Conservation (phyloP, 495 filamentous ascomycete genomes). For the Neurospora terricola region DNA sequence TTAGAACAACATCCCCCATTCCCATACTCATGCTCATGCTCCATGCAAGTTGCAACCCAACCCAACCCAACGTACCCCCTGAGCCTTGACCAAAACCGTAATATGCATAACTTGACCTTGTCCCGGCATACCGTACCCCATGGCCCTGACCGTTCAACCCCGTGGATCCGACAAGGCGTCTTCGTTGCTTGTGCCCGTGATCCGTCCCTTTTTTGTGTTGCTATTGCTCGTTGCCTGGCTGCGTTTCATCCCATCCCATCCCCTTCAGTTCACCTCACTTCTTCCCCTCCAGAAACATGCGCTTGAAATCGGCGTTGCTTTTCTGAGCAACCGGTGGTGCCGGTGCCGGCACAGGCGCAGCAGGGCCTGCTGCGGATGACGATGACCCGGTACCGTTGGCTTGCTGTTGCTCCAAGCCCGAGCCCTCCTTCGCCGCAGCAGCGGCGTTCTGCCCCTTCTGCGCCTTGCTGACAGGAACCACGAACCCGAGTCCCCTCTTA, state of each 20-base stretch:
- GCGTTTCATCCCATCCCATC: neutral
- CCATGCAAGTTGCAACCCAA: neutral
- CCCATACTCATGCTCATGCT: neutral
- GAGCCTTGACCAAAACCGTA: neutral
- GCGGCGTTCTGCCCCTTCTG: slow-evolving; percentile 26
- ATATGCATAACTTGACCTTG: neutral
- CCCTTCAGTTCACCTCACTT: neutral
- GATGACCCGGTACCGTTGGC: neutral
- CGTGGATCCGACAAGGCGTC: neutral
- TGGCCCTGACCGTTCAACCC: neutral
- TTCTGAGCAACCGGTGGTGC: slow-evolving; percentile 35
- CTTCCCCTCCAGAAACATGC: slow-evolving; percentile 46
- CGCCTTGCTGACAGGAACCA: slow-evolving; percentile 16
- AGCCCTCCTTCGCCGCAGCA: slow-evolving; percentile 1
- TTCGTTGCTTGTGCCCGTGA: neutral
- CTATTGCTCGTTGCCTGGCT: neutral
- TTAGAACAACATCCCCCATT: neutral
- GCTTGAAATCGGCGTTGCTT: slow-evolving; percentile 84
- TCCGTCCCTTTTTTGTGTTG: neutral
- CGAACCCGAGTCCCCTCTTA: slow-evolving; percentile 45
- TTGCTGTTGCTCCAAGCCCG: neutral
- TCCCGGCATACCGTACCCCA: neutral
- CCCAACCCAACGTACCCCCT: neutral
- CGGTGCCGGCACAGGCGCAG: slow-evolving; percentile 12
- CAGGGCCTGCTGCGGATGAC: neutral